Evolutionary conservation across 2,329 filamentous ascomycete species (phyloP).

Genomic region (Didymella segeticola): DNA sequence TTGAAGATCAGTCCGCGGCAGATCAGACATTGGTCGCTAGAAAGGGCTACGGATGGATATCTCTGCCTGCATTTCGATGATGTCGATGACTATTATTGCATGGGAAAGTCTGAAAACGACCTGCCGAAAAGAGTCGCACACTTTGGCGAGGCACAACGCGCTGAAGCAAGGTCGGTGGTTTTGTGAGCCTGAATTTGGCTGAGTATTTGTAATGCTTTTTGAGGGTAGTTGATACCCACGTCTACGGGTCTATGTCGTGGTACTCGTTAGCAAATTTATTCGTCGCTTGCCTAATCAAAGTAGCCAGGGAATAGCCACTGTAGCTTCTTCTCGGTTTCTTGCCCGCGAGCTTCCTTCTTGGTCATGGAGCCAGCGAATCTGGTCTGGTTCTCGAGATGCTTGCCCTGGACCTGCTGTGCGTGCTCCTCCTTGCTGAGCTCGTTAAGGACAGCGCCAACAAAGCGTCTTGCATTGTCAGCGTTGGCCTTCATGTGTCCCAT

Average conservation of each 20-base stretch:
- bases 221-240: background rate
- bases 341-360: conserved; percentile 73
- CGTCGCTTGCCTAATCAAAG: conserved; percentile 54
- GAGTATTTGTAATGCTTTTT: conserved; percentile 14
- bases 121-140: conserved; percentile 21
- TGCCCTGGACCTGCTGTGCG: conserved; percentile 75
- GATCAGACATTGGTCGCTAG: conserved; percentile 7
- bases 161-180: conserved; percentile 5
- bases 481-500: conserved; percentile 97
- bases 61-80: conserved; percentile 23
- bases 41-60: conserved; percentile 27
- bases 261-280: conserved; percentile 5
- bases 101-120: conserved; percentile 12
- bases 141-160: background rate
- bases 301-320: conserved; percentile 89
- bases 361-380: conserved; percentile 86
- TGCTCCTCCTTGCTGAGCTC: conserved; percentile 81
- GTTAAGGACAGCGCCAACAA: conserved; percentile 87
- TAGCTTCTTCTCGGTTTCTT: conserved; percentile 79
- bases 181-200: background rate
- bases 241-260: conserved; percentile 18
- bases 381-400: conserved; percentile 78
- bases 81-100: conserved; percentile 19
- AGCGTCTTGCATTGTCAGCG: conserved; percentile 80
- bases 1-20: conserved; percentile 20